A percentile compares a stretch with the other conserved stretches of the same genome.
Evolutionary conservation across 176 grass and related monocot genomes (phyloP).

Genomic region (Alopecurus myosuroides): DNA sequence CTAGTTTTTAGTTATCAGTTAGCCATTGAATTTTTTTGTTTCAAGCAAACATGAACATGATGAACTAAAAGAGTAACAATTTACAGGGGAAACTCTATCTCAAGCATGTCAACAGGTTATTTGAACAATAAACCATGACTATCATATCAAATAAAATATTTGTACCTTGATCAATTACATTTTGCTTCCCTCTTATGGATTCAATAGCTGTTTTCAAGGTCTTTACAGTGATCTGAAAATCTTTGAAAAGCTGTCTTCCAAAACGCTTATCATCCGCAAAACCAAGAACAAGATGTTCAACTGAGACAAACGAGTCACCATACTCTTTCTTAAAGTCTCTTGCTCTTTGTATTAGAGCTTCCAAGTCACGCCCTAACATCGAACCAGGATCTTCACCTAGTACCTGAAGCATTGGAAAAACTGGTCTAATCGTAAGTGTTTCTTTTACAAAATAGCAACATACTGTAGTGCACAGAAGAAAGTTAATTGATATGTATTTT

Average conservation of each 20-base stretch:
- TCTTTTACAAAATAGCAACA: not conserved
- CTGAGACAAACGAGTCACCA: slow-evolving; percentile 87
- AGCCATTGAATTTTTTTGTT: not conserved
- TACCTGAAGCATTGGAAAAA: slow-evolving; percentile 45
- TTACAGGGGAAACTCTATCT: not conserved
- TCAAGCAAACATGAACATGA: not conserved
- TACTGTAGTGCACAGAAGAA: not conserved
- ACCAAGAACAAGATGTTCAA: slow-evolving; percentile 90
- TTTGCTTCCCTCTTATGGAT: slow-evolving; percentile 85
- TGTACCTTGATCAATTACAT: slow-evolving; percentile 95
- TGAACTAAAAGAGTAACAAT: not conserved
- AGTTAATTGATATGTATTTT: not conserved
- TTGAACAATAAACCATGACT: not conserved
- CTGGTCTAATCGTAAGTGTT: not conserved
- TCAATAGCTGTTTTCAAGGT: slow-evolving; percentile 71
- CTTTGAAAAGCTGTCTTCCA: slow-evolving; percentile 88
- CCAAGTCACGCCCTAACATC: slow-evolving; percentile 89
- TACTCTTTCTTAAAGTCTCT: slow-evolving; percentile 93
- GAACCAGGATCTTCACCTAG: slow-evolving; percentile 87
- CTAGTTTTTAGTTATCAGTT: not conserved
- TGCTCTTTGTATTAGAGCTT: slow-evolving; percentile 85
- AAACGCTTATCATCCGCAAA: slow-evolving; percentile 87
- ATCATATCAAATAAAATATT: not conserved
- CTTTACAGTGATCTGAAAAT: slow-evolving; percentile 79
- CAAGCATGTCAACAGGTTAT: not conserved